Percentiles rank a stretch among this genome's conserved stretches.
These are phyloP conservation scores for Sporothrix dimorphospora DNA, from an alignment of 2,329 filamentous ascomycete genomes.

Conservation along the genomic window DNA sequence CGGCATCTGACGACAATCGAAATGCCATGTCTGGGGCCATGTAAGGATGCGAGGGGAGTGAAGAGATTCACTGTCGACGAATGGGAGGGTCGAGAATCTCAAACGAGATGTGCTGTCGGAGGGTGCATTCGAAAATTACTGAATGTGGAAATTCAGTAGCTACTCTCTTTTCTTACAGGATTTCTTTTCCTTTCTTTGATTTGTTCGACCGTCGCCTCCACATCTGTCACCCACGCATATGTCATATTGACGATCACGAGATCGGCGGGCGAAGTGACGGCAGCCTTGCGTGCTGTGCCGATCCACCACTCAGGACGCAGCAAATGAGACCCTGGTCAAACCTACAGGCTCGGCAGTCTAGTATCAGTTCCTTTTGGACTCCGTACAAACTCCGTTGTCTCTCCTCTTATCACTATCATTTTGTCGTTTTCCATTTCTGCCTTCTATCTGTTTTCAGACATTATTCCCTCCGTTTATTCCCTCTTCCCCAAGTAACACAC, in stretches of 20 bases:
- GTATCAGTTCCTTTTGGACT: no score
- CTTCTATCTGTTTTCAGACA: not conserved
- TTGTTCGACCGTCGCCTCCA: not conserved
- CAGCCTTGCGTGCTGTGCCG: slow-evolving; percentile 28
- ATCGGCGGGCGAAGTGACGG: slow-evolving; percentile 23
- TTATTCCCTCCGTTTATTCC: not conserved
- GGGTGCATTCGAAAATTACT: not conserved
- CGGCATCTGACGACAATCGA: not conserved
- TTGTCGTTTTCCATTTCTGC: no score
- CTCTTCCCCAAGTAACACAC: not conserved
- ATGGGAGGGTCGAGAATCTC: not conserved
- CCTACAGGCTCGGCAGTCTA: no score
- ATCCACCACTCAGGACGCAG: not conserved
- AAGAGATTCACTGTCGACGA: not conserved
- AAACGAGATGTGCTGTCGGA: not conserved
- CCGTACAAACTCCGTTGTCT: not conserved
- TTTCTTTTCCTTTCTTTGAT: no score
- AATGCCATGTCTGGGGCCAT: not conserved
- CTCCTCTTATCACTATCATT: not conserved
- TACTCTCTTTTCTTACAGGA: no score
- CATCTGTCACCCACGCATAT: not conserved
- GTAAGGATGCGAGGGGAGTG: not conserved
- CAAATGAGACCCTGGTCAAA: no score
- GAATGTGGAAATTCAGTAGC: not conserved
- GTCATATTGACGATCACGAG: slow-evolving; percentile 20